Conservation (phyloP, 2,329 filamentous ascomycete genomes). For the Cercospora zeae-maydis region DNA sequence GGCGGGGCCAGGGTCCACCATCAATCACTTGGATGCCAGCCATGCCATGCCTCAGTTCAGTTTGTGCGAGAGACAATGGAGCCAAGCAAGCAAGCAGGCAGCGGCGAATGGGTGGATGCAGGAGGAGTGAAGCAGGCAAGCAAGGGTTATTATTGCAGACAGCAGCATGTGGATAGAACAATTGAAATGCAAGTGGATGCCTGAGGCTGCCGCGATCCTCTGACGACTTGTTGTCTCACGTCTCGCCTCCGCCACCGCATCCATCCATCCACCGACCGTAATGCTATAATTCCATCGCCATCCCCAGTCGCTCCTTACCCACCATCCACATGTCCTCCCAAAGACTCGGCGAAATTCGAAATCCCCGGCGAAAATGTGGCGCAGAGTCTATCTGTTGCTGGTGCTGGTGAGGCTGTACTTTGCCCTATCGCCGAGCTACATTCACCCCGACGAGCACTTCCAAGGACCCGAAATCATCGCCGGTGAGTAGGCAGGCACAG, state of each 20-base stretch:
- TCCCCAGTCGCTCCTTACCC: conserved; percentile 5
- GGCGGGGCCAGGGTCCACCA: neutral
- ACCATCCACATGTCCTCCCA: conserved; percentile 1
- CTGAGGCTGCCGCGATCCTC: neutral
- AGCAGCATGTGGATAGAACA: too few relatives aligned
- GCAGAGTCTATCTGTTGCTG: conserved; percentile 80
- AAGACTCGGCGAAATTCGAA: neutral
- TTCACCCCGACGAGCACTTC: conserved; percentile 98
- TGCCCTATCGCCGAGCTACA: conserved; percentile 88
- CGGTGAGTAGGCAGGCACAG: too few relatives aligned
- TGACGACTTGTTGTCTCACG: neutral
- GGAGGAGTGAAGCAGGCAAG: neutral
- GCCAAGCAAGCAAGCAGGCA: neutral
- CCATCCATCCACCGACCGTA: neutral
- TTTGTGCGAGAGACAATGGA: neutral
- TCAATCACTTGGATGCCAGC: neutral
- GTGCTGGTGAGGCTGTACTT: conserved; percentile 88
- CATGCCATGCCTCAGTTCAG: neutral
- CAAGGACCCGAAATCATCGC: conserved; percentile 97
- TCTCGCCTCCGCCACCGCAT: neutral
- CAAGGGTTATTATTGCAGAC: too few relatives aligned
- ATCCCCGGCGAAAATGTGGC: conserved; percentile 64
- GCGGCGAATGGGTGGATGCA: neutral
- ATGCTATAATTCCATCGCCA: conserved; percentile 3
- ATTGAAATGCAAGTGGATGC: too few relatives aligned